phyloP scores from a whole-genome alignment of 768 basidiomycete genomes.

The Auriscalpium vulgare region DNA sequence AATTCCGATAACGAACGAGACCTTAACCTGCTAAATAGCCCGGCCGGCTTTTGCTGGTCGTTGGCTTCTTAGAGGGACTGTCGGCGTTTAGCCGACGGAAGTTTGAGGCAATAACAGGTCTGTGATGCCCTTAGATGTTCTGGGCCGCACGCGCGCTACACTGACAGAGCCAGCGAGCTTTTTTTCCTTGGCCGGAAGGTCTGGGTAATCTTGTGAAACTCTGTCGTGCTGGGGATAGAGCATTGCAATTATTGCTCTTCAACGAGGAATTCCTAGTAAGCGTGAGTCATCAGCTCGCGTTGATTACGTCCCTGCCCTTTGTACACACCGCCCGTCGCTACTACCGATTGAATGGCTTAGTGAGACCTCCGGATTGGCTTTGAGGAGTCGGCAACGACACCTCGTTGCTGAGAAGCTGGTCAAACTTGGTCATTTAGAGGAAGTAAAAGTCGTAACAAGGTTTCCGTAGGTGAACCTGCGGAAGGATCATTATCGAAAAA shows the following conservation, averaged over 20 bases:
- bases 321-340: conserved; percentile 87
- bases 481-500: no score
- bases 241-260: conserved; percentile 90
- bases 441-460: no score
- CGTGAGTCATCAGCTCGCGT: conserved; percentile 83
- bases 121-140: conserved; percentile 39
- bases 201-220: conserved; percentile 75
- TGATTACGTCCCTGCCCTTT: conserved; percentile 89
- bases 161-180: conserved; percentile 85
- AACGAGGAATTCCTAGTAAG: conserved; percentile 88
- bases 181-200: conserved; percentile 70
- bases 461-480: no score
- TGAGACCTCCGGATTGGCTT: conserved; percentile 78
- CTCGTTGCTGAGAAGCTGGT: conserved; percentile 22
- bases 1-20: no score
- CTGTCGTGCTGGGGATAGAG: conserved; percentile 81
- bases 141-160: conserved; percentile 84
- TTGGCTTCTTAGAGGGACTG: no score
- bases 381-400: conserved; percentile 47
- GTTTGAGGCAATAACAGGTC: conserved; percentile 3
- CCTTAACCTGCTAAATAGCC: no score
- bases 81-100: no score
- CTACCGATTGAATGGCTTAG: conserved; percentile 89
- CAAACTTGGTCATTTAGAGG: no score
- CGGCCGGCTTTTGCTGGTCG: no score